Evolutionary conservation across 1,284 basidiomycete genomes (phyloP).

Genomic region (Leccinum laetum): DNA sequence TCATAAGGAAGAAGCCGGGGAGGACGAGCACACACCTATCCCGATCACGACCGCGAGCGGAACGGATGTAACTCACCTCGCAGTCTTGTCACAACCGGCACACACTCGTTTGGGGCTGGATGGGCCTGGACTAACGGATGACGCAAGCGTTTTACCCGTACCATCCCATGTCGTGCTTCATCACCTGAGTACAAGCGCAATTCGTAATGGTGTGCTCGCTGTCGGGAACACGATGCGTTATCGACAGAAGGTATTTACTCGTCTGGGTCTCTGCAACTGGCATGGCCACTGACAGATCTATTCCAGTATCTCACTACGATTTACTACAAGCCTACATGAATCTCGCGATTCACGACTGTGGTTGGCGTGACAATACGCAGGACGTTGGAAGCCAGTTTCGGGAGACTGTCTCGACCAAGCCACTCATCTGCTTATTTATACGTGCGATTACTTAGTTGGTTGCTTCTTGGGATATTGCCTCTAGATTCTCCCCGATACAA

Average conservation of each 20-base stretch:
- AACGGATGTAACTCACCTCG: constrained; percentile 35
- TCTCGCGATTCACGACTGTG: constrained; percentile 3
- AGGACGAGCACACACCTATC: constrained; percentile 23
- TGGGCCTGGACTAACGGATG: constrained; percentile 69
- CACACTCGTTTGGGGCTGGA: constrained; percentile 35
- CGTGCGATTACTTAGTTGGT: constrained; percentile 25
- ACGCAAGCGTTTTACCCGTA: constrained; percentile 91
- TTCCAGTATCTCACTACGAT: constrained; percentile 55
- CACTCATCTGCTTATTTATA: constrained; percentile 30
- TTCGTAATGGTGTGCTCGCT: constrained; percentile 91
- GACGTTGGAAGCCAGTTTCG: constrained; percentile 25
- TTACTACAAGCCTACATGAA: constrained; percentile 57
- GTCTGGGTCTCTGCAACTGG: background rate
- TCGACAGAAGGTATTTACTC: constrained; percentile 80
- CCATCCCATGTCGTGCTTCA: constrained; percentile 96
- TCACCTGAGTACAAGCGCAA: constrained; percentile 95
- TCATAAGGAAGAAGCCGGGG: constrained; percentile 26
- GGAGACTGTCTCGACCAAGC: constrained; percentile 10
- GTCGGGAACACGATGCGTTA: constrained; percentile 95
- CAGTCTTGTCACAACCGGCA: constrained; percentile 14
- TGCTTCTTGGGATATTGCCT: constrained; percentile 31
- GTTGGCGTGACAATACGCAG: constrained; percentile 22
- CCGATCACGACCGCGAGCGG: constrained; percentile 38
- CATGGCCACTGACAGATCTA: constrained; percentile 11
- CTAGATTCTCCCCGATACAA: constrained; percentile 27